Evolutionary conservation across 768 basidiomycete genomes (phyloP).

Genomic region (Mycena maculata): DNA sequence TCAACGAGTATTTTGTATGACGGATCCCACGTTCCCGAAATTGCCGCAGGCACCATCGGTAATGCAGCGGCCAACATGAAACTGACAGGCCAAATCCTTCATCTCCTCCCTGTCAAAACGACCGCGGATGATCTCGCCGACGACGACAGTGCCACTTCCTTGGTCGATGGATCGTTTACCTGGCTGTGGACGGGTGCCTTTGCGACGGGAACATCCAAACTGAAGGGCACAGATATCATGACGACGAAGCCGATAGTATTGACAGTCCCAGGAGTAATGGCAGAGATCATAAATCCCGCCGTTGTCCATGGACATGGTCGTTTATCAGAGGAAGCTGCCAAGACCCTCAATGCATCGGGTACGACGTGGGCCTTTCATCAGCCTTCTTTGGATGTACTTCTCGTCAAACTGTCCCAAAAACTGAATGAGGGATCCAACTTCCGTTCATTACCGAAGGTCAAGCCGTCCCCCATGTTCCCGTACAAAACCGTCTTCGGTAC

Average conservation of each 20-base stretch:
- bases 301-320: not conserved
- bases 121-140: not conserved
- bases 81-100: slow-evolving; percentile 8
- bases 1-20: not conserved
- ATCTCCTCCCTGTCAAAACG: not conserved
- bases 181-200: slow-evolving; percentile 8
- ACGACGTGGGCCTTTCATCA: slow-evolving; percentile 10
- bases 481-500: too few relatives aligned
- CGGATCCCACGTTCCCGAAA: not conserved
- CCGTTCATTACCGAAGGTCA: not conserved
- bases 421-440: not conserved
- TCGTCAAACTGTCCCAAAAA: not conserved
- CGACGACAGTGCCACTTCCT: not conserved
- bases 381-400: not conserved
- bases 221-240: not conserved
- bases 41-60: not conserved
- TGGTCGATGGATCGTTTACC: not conserved
- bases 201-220: not conserved
- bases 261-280: not conserved
- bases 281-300: not conserved
- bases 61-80: slow-evolving; percentile 6
- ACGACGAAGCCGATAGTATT: not conserved
- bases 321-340: not conserved
- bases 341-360: slow-evolving; percentile 2
- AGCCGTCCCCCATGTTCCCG: too few relatives aligned